Percentiles rank a stretch among this genome's conserved stretches.
phyloP scores from a whole-genome alignment of 169 alveolate genomes.

The Cryptosporidium muris region DNA sequence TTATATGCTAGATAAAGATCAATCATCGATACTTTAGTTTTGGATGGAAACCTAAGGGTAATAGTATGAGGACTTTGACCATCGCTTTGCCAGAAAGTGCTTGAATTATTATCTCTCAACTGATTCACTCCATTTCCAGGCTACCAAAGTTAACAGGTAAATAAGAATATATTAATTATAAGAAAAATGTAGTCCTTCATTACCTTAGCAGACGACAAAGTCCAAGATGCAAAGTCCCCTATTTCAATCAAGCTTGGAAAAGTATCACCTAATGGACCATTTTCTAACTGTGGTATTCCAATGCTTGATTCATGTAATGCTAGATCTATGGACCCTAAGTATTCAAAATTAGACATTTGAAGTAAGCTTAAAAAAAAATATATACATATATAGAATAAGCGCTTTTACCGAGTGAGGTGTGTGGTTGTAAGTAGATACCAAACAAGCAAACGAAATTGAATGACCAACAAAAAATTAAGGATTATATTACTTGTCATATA shows the following conservation, averaged over 20 bases:
- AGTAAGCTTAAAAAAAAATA: not conserved
- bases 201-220: conserved; percentile 69
- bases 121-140: conserved; percentile 79
- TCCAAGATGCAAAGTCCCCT: conserved; percentile 67
- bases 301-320: conserved; percentile 41
- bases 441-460: too few species aligned
- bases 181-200: not conserved
- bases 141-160: not conserved
- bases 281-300: conserved; percentile 33
- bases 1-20: conserved; percentile 82
- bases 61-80: conserved; percentile 86
- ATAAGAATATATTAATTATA: not conserved
- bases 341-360: conserved; percentile 2
- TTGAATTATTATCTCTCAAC: conserved; percentile 82
- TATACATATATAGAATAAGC: not conserved
- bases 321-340: conserved; percentile 3
- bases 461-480: too few species aligned
- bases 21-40: conserved; percentile 80
- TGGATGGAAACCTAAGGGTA: conserved; percentile 80
- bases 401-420: not conserved
- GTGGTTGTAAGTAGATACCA: too few species aligned
- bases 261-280: conserved; percentile 22
- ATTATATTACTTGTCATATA: too few species aligned
- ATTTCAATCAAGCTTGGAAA: conserved; percentile 38
- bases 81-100: conserved; percentile 87